Conservation (phyloP, 805 yeast genomes). For the Huiozyma naganishii region DNA sequence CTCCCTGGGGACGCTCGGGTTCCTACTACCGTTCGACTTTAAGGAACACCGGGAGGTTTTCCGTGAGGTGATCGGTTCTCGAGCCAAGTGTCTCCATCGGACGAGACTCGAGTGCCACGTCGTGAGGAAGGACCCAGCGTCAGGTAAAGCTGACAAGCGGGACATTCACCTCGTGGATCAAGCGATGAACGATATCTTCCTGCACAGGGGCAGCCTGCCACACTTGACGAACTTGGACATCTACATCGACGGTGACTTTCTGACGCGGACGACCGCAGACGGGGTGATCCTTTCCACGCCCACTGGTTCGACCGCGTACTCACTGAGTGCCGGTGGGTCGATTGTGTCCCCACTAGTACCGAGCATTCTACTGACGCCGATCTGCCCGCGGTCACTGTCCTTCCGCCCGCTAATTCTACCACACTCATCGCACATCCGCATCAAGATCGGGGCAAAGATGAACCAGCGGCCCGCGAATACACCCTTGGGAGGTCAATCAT, state of each 20-base stretch:
- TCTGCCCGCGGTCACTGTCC: conserved; percentile 84
- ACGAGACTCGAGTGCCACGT: conserved; percentile 72
- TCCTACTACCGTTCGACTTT: conserved; percentile 78
- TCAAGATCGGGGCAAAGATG: conserved; percentile 44
- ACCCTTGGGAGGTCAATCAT: background rate
- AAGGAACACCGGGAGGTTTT: conserved; percentile 50
- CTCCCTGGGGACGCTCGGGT: conserved; percentile 86
- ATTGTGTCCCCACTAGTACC: conserved; percentile 85
- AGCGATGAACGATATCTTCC: conserved; percentile 86
- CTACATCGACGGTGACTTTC: conserved; percentile 69
- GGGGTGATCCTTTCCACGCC: conserved; percentile 83
- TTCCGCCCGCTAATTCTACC: conserved; percentile 84
- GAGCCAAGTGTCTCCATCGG: conserved; percentile 65
- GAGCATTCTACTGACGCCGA: conserved; percentile 74
- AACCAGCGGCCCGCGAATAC: conserved; percentile 15
- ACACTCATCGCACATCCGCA: conserved; percentile 58
- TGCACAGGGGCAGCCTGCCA: conserved; percentile 84
- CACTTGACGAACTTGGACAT: conserved; percentile 76
- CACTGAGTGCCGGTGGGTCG: conserved; percentile 82
- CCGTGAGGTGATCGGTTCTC: conserved; percentile 50
- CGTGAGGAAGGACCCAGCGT: conserved; percentile 19
- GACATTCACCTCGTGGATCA: conserved; percentile 26
- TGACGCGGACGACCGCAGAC: conserved; percentile 88
- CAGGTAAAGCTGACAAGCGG: background rate
- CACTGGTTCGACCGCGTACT: conserved; percentile 92